Evolutionary conservation across 164 flowering plant species (phyloP).

Genomic region (Warburgia ugandensis): DNA sequence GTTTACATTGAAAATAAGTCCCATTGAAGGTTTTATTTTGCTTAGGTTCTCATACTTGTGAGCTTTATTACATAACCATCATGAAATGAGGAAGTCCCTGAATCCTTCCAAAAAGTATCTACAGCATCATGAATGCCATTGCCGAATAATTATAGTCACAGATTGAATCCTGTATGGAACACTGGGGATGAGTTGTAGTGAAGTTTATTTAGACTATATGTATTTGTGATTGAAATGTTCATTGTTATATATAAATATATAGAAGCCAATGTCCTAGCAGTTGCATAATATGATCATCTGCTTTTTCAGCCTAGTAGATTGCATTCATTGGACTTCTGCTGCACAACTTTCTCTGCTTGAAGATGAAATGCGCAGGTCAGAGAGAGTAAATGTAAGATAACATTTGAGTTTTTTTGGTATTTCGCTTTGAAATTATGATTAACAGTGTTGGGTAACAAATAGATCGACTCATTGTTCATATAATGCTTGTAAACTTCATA

Average conservation of each 20-base stretch:
- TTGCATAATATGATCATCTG: conserved; percentile 2
- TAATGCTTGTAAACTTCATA: neutral
- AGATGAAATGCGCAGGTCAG: conserved; percentile 95
- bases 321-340: conserved; percentile 97
- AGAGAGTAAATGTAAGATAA: conserved; percentile 89
- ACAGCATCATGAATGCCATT: neutral
- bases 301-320: conserved; percentile 83
- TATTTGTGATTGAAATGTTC: neutral
- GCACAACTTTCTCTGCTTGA: conserved; percentile 90
- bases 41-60: too few species aligned
- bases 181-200: neutral
- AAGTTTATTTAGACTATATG: neutral
- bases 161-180: neutral
- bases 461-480: neutral
- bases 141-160: neutral
- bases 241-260: neutral
- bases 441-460: neutral
- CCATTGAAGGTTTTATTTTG: too few species aligned
- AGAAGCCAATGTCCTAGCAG: neutral
- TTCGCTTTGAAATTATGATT: neutral
- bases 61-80: too few species aligned
- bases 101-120: too few species aligned
- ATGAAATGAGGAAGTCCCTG: too few species aligned
- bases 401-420: neutral
- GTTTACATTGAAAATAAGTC: too few species aligned